A percentile compares a stretch with the other conserved stretches of the same genome.
These are phyloP conservation scores for Hirsutella thompsonii DNA, from an alignment of 2,329 filamentous ascomycete genomes.

Conservation along the genomic window DNA sequence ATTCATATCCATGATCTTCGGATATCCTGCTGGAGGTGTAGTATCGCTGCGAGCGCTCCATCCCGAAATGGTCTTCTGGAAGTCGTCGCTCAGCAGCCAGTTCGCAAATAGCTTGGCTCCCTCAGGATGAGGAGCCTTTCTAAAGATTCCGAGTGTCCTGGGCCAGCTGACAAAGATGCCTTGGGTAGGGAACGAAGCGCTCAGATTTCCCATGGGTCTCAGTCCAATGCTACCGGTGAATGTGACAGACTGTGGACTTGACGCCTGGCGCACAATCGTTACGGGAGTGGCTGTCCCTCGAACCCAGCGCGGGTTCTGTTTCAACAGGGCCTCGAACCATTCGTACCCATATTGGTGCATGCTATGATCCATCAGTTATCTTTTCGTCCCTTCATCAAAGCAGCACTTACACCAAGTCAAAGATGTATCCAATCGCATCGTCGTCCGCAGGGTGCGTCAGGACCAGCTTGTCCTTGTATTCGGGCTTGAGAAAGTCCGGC, in stretches of 20 bases:
- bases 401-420: constrained; percentile 35
- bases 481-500: constrained; percentile 29
- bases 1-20: constrained; percentile 11
- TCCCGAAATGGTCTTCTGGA: constrained; percentile 15
- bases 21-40: constrained; percentile 13
- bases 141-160: constrained; percentile 33
- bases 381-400: too few relatives aligned
- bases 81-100: constrained; percentile 29
- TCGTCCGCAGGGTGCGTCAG: constrained; percentile 46
- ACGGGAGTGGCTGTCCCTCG: constrained; percentile 32
- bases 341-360: constrained; percentile 22
- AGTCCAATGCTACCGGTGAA: constrained; percentile 16
- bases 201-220: constrained; percentile 9
- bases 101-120: constrained; percentile 36
- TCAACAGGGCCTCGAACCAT: constrained; percentile 33
- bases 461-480: constrained; percentile 39
- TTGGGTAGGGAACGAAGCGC: constrained; percentile 17
- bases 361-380: background rate
- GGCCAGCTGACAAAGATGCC: constrained; percentile 33
- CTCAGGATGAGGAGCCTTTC: constrained; percentile 34
- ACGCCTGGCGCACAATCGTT: constrained; percentile 16
- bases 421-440: constrained; percentile 39
- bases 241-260: constrained; percentile 17
- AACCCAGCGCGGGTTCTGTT: constrained; percentile 39
- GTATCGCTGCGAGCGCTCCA: constrained; percentile 24